Evolutionary conservation across 2,329 filamentous ascomycete species (phyloP).

Genomic region (Ophiostoma sp.): DNA sequence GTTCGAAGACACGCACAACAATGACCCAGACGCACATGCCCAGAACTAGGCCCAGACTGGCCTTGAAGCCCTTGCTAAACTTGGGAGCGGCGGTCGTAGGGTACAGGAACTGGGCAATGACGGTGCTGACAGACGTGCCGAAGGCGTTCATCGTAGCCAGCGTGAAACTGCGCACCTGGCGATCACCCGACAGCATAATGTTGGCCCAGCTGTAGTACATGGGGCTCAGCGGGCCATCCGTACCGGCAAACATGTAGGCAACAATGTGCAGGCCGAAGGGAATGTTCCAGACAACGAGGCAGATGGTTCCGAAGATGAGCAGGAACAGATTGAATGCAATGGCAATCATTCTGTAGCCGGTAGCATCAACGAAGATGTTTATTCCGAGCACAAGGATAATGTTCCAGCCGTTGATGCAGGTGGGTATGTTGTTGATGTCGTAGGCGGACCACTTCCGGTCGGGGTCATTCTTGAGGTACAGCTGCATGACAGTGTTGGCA

Average conservation of each 20-base stretch:
- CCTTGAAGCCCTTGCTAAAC: conserved; percentile 31
- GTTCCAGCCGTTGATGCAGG: conserved; percentile 32
- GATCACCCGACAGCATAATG: conserved; percentile 26
- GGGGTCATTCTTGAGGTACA: conserved; percentile 30
- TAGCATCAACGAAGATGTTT: conserved; percentile 33
- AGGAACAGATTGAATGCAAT: conserved; percentile 26
- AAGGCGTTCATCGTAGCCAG: conserved; percentile 31
- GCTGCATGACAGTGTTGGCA: conserved; percentile 29
- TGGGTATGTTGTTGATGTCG: conserved; percentile 32
- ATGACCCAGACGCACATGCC: conserved; percentile 22
- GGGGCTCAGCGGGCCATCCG: conserved; percentile 35
- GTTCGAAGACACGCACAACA: conserved; percentile 20
- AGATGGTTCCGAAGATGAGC: conserved; percentile 33
- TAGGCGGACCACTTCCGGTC: conserved; percentile 31
- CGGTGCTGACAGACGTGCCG: conserved; percentile 31
- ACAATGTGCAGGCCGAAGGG: conserved; percentile 33
- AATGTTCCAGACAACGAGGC: conserved; percentile 33
- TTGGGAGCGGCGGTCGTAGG: conserved; percentile 33
- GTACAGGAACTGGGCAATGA: conserved; percentile 35
- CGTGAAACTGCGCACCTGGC: conserved; percentile 29
- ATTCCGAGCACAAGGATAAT: conserved; percentile 29
- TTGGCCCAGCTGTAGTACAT: conserved; percentile 31
- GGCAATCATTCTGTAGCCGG: conserved; percentile 32
- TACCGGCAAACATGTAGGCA: conserved; percentile 35
- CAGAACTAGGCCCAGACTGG: conserved; percentile 28